A percentile compares a stretch with the other conserved stretches of the same genome.
These are phyloP conservation scores for Pharus latifolius DNA, from an alignment of 176 grass and related monocot genomes.

Conservation along the genomic window DNA sequence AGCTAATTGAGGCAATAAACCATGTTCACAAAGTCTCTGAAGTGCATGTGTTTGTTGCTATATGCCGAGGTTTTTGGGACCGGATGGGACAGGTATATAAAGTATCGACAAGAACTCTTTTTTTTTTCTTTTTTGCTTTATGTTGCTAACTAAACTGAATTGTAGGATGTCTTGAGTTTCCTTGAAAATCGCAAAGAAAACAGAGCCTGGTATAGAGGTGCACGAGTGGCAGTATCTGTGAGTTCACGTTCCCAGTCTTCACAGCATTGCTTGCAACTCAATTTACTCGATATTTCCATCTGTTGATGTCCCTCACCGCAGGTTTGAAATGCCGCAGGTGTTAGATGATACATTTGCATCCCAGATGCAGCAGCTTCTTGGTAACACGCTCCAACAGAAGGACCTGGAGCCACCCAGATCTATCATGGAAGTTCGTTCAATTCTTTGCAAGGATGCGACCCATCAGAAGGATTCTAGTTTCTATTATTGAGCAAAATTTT, in stretches of 20 bases:
- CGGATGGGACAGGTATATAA: slow-evolving; percentile 77
- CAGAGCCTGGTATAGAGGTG: slow-evolving; percentile 82
- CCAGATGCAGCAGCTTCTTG: slow-evolving; percentile 83
- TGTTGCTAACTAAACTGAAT: slow-evolving; percentile 9
- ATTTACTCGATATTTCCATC: background rate
- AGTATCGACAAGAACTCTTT: background rate
- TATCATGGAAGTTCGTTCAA: slow-evolving; percentile 94
- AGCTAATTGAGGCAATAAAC: slow-evolving; percentile 68
- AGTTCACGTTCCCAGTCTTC: slow-evolving; percentile 15
- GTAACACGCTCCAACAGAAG: slow-evolving; percentile 64
- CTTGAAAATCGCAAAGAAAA: slow-evolving; percentile 93
- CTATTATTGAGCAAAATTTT: slow-evolving; percentile 54
- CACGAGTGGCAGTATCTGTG: slow-evolving; percentile 69
- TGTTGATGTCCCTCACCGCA: background rate
- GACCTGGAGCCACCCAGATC: slow-evolving; percentile 82
- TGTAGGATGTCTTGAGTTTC: slow-evolving; percentile 89
- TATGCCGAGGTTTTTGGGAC: slow-evolving; percentile 90
- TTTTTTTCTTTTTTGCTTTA: background rate
- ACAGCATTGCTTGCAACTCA: background rate
- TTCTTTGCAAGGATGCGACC: slow-evolving; percentile 90
- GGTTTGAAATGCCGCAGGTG: slow-evolving; percentile 34
- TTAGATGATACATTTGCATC: slow-evolving; percentile 92
- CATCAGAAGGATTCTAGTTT: slow-evolving; percentile 58
- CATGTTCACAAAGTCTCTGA: slow-evolving; percentile 71
- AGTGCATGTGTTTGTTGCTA: slow-evolving; percentile 70